phyloP scores from a whole-genome alignment of 1,284 basidiomycete genomes.

The Melanopsichium pennsylvanicum region DNA sequence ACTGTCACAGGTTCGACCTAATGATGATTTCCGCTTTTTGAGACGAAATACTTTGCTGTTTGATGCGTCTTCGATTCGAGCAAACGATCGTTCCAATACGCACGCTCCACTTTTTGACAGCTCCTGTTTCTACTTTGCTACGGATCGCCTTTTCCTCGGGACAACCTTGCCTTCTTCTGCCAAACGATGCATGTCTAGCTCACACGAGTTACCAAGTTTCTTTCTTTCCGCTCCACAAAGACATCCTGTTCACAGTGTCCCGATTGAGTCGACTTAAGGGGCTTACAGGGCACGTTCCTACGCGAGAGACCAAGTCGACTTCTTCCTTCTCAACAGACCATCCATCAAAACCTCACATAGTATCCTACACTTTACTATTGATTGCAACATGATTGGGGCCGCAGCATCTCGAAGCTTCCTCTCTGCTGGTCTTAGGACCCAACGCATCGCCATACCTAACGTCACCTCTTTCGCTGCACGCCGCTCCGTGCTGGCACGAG shows the following conservation, averaged over 20 bases:
- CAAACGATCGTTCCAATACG: slow-evolving; percentile 8
- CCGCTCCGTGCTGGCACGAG: slow-evolving; percentile 13
- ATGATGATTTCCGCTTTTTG: slow-evolving; percentile 3
- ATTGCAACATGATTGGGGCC: slow-evolving; percentile 32
- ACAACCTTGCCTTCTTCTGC: not conserved
- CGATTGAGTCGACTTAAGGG: slow-evolving; percentile 19
- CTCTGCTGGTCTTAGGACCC: slow-evolving; percentile 8
- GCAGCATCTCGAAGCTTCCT: slow-evolving; percentile 26
- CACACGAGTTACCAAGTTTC: too few species aligned
- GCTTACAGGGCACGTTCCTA: not conserved
- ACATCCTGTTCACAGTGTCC: not conserved
- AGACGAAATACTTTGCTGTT: too few species aligned
- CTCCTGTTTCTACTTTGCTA: slow-evolving; percentile 3
- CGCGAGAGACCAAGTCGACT: not conserved
- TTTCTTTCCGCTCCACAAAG: not conserved
- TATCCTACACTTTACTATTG: too few species aligned
- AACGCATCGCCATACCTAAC: slow-evolving; percentile 9
- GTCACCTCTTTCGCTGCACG: slow-evolving; percentile 9
- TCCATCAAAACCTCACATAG: too few species aligned
- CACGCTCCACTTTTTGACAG: slow-evolving; percentile 8
- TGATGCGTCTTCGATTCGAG: slow-evolving; percentile 8
- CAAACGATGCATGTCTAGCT: too few species aligned
- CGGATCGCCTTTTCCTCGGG: not conserved
- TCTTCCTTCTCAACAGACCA: too few species aligned
- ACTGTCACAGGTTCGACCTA: not conserved